Evolutionary conservation across 306 rosid species (phyloP).

Genomic region (Cucumis sativus): DNA sequence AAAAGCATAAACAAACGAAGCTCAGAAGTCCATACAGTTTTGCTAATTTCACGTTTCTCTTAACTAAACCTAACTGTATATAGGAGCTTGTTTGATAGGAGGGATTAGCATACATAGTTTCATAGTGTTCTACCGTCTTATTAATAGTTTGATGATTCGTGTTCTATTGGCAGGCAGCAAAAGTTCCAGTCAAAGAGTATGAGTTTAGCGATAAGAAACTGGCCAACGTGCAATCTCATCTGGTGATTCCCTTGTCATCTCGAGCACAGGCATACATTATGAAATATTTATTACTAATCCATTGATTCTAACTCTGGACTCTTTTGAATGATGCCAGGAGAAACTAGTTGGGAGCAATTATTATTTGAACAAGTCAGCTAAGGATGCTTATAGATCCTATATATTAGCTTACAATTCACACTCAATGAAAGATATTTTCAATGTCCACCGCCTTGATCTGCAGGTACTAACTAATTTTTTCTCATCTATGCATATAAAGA

Average conservation of each 20-base stretch:
- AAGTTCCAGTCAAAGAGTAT: slow-evolving; percentile 79
- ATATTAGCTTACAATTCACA: slow-evolving; percentile 76
- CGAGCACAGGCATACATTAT: neutral
- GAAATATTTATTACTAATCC: neutral
- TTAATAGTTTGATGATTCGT: neutral
- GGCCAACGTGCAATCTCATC: slow-evolving; percentile 66
- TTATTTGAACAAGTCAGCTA: slow-evolving; percentile 63
- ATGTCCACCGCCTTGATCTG: slow-evolving; percentile 76
- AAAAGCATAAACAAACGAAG: neutral
- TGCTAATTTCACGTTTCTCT: neutral
- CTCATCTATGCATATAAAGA: neutral
- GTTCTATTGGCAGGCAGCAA: slow-evolving; percentile 51
- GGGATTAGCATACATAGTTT: neutral
- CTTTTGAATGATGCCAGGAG: slow-evolving; percentile 48
- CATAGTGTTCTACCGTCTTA: neutral
- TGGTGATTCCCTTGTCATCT: slow-evolving; percentile 32
- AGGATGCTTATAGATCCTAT: slow-evolving; percentile 84
- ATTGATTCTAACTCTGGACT: neutral
- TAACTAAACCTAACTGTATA: neutral
- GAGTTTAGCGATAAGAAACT: slow-evolving; percentile 58
- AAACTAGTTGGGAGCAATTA: slow-evolving; percentile 57
- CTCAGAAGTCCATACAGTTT: neutral
- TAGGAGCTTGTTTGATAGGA: neutral
- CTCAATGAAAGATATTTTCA: slow-evolving; percentile 87
- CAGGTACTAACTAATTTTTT: slow-evolving; percentile 33